Percentiles rank a stretch among this genome's conserved stretches.
These are phyloP conservation scores for Cystobasidium slooffiae DNA, from an alignment of 1,284 basidiomycete genomes.

Conservation along the genomic window DNA sequence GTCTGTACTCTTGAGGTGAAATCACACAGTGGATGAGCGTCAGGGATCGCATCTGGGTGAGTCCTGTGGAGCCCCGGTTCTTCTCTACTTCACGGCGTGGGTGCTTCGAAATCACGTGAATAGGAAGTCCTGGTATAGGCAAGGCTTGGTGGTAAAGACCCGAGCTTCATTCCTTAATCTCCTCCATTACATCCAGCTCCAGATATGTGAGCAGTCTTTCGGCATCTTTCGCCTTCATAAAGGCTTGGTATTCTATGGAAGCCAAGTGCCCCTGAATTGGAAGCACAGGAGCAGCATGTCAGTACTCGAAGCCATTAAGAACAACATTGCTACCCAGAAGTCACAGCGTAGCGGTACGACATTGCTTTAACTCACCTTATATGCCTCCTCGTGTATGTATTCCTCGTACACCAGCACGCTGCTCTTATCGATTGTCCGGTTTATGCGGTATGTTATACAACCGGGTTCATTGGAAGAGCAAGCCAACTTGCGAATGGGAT, in stretches of 20 bases:
- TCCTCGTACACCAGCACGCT: slow-evolving; percentile 16
- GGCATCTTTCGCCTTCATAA: slow-evolving; percentile 18
- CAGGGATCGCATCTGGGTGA: no score
- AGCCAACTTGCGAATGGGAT: background rate
- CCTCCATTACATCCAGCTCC: slow-evolving; percentile 3
- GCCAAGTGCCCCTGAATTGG: background rate
- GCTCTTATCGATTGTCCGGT: slow-evolving; percentile 1
- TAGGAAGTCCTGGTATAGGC: no score
- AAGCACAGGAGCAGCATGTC: background rate
- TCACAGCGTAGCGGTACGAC: background rate
- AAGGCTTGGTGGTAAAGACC: no score
- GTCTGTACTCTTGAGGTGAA: no score
- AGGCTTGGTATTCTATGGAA: background rate
- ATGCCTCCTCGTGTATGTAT: slow-evolving; percentile 10
- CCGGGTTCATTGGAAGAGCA: slow-evolving; percentile 9
- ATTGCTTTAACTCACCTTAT: background rate
- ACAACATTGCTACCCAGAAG: background rate
- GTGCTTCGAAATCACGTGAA: no score
- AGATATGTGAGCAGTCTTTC: background rate
- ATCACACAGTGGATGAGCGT: no score
- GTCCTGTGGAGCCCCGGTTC: no score
- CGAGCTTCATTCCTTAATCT: background rate
- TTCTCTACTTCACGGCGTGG: no score
- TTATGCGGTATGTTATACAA: slow-evolving; percentile 22
- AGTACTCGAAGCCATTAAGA: background rate